Conservation (phyloP, 1,139 yeast species). For the Scheffersomyces cryptocercus region DNA sequence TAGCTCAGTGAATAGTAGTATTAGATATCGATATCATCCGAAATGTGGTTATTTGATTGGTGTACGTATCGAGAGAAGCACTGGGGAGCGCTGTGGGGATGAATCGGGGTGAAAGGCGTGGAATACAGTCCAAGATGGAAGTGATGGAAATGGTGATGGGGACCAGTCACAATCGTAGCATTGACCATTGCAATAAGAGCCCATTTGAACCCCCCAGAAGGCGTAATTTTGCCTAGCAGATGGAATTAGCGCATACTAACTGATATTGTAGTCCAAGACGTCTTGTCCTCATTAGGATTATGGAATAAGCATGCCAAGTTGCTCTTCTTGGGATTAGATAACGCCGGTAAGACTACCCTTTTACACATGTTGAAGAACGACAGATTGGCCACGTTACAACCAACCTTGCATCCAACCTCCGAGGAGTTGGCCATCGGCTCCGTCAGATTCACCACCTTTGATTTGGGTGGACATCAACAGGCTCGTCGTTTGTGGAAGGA, state of each 20-base stretch:
- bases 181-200: too few relatives aligned
- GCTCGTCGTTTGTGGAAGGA: slow-evolving; percentile 99
- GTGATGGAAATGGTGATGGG: background rate
- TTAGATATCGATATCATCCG: slow-evolving; percentile 1
- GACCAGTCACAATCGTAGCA: background rate
- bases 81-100: slow-evolving; percentile 3
- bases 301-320: slow-evolving; percentile 98
- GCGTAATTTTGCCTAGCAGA: background rate
- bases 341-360: slow-evolving; percentile 97
- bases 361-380: slow-evolving; percentile 97
- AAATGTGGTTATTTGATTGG: slow-evolving; percentile 48
- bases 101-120: background rate
- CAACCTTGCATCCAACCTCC: slow-evolving; percentile 97
- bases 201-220: background rate
- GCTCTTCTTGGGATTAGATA: slow-evolving; percentile 92
- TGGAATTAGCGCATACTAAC: background rate
- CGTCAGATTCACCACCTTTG: slow-evolving; percentile 96
- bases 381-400: slow-evolving; percentile 95
- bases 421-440: slow-evolving; percentile 97
- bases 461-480: slow-evolving; percentile 97
- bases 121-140: background rate
- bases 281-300: slow-evolving; percentile 88
- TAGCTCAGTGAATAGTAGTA: too few relatives aligned
- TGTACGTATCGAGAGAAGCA: slow-evolving; percentile 29
- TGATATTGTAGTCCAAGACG: slow-evolving; percentile 68